These are phyloP conservation scores for Scutellaria galericulata DNA, from an alignment of 257 asterid genomes.

Conservation along the genomic window DNA sequence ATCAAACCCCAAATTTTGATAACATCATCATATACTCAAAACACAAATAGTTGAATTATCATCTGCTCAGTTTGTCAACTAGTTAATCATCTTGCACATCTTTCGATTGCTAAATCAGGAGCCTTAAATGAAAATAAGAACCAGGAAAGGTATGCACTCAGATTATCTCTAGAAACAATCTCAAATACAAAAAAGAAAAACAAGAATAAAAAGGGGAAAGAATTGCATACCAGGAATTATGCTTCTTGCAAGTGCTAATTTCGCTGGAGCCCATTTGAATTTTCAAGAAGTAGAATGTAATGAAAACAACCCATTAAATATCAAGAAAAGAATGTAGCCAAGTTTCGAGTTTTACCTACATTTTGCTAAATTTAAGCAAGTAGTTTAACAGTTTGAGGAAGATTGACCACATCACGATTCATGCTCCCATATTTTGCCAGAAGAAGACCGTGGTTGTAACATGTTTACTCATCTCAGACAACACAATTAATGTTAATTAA, in stretches of 20 bases:
- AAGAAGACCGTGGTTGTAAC: slow-evolving; percentile 22
- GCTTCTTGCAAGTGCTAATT: slow-evolving; percentile 9
- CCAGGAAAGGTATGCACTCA: no score
- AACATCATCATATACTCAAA: background rate
- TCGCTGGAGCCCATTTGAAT: slow-evolving; percentile 4
- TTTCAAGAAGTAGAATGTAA: background rate
- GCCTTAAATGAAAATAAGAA: background rate
- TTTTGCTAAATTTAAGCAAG: background rate
- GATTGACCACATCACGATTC: no score
- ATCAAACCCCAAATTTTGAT: background rate
- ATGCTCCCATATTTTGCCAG: background rate
- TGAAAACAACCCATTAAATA: background rate
- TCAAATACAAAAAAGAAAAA: background rate
- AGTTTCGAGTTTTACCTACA: background rate
- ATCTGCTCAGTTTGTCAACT: background rate
- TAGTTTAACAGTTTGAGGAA: slow-evolving; percentile 13
- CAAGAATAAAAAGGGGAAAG: no score
- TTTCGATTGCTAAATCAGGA: slow-evolving; percentile 1
- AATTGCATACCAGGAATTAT: slow-evolving; percentile 17
- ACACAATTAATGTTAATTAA: background rate
- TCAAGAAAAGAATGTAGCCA: no score
- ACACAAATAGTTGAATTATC: background rate
- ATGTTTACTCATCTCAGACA: slow-evolving; percentile 15
- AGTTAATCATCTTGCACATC: background rate
- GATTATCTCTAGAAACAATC: no score